These are phyloP conservation scores for Cadophora sp. DNA, from an alignment of 2,329 filamentous ascomycete species.

Conservation along the genomic window DNA sequence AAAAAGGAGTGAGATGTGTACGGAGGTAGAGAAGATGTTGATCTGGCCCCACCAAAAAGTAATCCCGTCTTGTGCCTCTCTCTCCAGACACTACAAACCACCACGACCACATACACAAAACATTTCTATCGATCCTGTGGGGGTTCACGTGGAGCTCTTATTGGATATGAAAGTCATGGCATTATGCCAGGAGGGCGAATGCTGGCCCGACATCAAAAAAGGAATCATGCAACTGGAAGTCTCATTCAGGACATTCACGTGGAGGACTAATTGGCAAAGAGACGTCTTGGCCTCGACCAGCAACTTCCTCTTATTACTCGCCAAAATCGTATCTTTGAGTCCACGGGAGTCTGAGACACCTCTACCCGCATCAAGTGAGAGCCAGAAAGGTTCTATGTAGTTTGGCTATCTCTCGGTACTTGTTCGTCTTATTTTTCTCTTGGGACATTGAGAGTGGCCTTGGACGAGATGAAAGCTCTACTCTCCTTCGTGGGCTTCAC, in stretches of 20 bases:
- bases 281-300: constrained; percentile 2
- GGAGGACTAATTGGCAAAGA: constrained; percentile 12
- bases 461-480: background rate
- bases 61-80: background rate
- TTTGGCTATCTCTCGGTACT: background rate
- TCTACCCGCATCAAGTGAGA: background rate
- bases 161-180: background rate
- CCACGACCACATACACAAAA: background rate
- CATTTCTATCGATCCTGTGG: background rate
- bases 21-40: constrained; percentile 7
- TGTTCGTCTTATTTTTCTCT: background rate
- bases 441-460: background rate
- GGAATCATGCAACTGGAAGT: background rate
- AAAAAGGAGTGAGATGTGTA: background rate
- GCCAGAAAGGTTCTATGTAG: background rate
- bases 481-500: background rate
- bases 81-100: background rate
- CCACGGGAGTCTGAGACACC: background rate
- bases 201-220: background rate
- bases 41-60: constrained; percentile 16
- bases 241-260: background rate
- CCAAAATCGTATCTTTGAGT: background rate
- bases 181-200: background rate
- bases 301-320: background rate
- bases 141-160: constrained; percentile 8